Percentiles rank a stretch among this genome's conserved stretches.
Evolutionary conservation across 2,329 filamentous ascomycete species (phyloP).

Genomic region (Botryosphaeria agaves): DNA sequence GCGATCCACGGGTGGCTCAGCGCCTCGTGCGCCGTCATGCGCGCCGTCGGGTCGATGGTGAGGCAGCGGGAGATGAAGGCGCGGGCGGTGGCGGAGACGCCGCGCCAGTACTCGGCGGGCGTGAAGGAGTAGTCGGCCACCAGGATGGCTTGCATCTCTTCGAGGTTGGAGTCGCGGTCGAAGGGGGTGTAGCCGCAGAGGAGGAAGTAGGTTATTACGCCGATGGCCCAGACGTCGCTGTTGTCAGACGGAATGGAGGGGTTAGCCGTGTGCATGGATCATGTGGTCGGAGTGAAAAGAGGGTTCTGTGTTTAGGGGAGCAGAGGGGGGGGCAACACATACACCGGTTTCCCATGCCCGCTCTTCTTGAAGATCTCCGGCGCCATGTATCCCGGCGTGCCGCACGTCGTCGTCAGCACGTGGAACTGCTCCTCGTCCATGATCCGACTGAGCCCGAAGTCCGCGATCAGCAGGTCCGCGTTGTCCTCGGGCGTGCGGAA

Average conservation of each 20-base stretch:
- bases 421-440: constrained; percentile 99
- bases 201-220: constrained; percentile 96
- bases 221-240: constrained; percentile 89
- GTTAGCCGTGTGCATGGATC: constrained; percentile 7
- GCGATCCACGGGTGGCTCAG: constrained; percentile 49
- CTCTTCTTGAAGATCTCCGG: constrained; percentile 99
- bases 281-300: background rate
- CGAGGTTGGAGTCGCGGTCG: constrained; percentile 89
- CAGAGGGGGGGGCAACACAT: constrained; percentile 10
- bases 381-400: constrained; percentile 97
- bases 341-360: constrained; percentile 92
- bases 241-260: no score
- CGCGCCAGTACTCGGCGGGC: constrained; percentile 89
- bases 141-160: constrained; percentile 98
- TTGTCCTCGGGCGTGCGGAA: constrained; percentile 97
- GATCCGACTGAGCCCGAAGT: constrained; percentile 88
- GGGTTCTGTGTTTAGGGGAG: background rate
- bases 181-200: constrained; percentile 97
- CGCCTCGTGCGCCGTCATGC: constrained; percentile 79
- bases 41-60: constrained; percentile 70
- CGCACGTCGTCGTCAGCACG: constrained; percentile 91
- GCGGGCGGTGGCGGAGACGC: constrained; percentile 65
- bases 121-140: constrained; percentile 94
- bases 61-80: constrained; percentile 87
- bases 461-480: constrained; percentile 87